phyloP scores from a whole-genome alignment of 306 rosid species.

The Biancaea sappan region DNA sequence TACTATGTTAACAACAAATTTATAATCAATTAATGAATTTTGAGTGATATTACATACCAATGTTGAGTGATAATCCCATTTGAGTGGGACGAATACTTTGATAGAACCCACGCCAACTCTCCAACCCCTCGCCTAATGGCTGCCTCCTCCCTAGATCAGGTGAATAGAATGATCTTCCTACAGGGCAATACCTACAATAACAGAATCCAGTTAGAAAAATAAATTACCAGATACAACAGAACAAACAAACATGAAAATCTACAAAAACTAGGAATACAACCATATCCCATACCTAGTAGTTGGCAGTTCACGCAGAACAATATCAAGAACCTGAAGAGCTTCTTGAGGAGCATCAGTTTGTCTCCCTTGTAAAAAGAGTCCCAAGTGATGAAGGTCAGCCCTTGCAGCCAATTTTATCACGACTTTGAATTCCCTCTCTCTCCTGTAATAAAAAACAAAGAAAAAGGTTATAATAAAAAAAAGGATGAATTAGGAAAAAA shows the following conservation, averaged over 20 bases:
- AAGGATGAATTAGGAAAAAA: neutral
- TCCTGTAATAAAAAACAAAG: conserved; percentile 49
- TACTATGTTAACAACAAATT: conserved; percentile 9
- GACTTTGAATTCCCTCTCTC: conserved; percentile 81
- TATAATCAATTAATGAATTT: neutral
- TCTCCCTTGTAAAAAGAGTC: conserved; percentile 87
- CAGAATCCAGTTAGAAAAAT: neutral
- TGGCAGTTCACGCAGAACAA: conserved; percentile 90
- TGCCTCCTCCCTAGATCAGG: conserved; percentile 85
- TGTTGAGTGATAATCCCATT: conserved; percentile 92
- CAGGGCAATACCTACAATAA: conserved; percentile 77
- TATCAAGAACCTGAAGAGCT: conserved; percentile 96
- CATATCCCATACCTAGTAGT: conserved; percentile 66
- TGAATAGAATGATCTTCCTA: conserved; percentile 94
- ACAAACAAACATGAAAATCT: neutral
- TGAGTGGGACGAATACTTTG: conserved; percentile 99
- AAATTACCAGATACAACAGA: neutral
- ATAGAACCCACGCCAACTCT: conserved; percentile 99
- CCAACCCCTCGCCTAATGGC: conserved; percentile 92
- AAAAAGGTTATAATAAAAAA: neutral
- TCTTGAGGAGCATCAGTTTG: conserved; percentile 98
- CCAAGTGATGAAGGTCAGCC: conserved; percentile 93
- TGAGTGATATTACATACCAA: conserved; percentile 47
- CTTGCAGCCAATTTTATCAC: conserved; percentile 92
- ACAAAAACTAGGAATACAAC: neutral